Evolutionary conservation across 2,329 filamentous ascomycete species (phyloP).

Genomic region (Lecanicillium sp.): DNA sequence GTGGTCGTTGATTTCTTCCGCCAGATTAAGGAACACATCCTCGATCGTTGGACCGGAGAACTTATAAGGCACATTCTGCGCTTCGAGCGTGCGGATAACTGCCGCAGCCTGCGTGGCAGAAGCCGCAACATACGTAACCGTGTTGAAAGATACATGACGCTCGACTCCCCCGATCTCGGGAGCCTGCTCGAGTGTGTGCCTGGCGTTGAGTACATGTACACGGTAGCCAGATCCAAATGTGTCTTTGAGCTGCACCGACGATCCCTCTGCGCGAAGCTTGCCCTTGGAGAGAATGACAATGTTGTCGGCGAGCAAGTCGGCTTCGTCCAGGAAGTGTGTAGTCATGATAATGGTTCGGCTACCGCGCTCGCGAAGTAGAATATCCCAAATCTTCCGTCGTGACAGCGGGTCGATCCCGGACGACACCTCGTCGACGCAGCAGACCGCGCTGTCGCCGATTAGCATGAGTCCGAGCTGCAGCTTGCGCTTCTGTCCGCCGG

Average conservation of each 20-base stretch:
- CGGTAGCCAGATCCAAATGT: slow-evolving; percentile 46
- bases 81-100: slow-evolving; percentile 62
- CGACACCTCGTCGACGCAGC: slow-evolving; percentile 69
- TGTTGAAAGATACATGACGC: slow-evolving; percentile 55
- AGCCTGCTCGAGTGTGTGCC: slow-evolving; percentile 32
- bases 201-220: slow-evolving; percentile 22
- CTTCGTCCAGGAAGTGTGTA: slow-evolving; percentile 73
- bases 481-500: slow-evolving; percentile 71
- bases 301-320: slow-evolving; percentile 64
- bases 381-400: slow-evolving; percentile 44
- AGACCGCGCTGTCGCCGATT: slow-evolving; percentile 65
- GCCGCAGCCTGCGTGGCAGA: slow-evolving; percentile 61
- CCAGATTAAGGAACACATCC: slow-evolving; percentile 65
- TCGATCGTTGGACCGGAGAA: slow-evolving; percentile 66
- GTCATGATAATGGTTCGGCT: slow-evolving; percentile 63
- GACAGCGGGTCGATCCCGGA: slow-evolving; percentile 68
- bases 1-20: slow-evolving; percentile 36
- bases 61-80: slow-evolving; percentile 57
- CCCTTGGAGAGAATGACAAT: slow-evolving; percentile 67
- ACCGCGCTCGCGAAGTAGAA: slow-evolving; percentile 61
- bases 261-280: slow-evolving; percentile 58
- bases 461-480: slow-evolving; percentile 75
- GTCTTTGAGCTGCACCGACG: slow-evolving; percentile 63
- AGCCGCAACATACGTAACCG: slow-evolving; percentile 62
- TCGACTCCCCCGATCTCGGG: slow-evolving; percentile 46